phyloP scores from a whole-genome alignment of 768 basidiomycete genomes.

The Psilocybe azurescens region DNA sequence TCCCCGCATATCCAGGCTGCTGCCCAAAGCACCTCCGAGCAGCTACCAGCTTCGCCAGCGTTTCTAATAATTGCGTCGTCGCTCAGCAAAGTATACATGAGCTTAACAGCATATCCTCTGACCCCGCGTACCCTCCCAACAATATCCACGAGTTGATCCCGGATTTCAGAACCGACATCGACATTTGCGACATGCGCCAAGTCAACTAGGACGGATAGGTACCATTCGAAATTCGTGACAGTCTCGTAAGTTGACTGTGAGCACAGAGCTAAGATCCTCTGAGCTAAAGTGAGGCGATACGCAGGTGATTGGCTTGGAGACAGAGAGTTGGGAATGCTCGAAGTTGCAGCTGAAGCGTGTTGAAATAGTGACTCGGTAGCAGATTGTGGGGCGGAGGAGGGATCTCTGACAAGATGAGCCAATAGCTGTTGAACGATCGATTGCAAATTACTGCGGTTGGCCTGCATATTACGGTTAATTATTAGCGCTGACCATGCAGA shows the following conservation, averaged over 20 bases:
- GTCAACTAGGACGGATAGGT: slow-evolving; percentile 92
- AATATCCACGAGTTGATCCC: slow-evolving; percentile 87
- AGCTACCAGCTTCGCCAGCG: slow-evolving; percentile 72
- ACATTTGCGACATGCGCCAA: slow-evolving; percentile 87
- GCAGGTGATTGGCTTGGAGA: slow-evolving; percentile 77
- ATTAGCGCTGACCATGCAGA: neutral
- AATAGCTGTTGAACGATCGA: slow-evolving; percentile 90
- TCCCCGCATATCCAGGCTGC: slow-evolving; percentile 98
- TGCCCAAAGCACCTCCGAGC: slow-evolving; percentile 88
- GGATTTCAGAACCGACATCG: slow-evolving; percentile 76
- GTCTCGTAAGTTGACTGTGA: slow-evolving; percentile 85
- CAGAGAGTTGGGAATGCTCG: slow-evolving; percentile 36
- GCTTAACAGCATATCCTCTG: slow-evolving; percentile 78
- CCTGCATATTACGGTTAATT: slow-evolving; percentile 47
- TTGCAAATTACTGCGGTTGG: slow-evolving; percentile 82
- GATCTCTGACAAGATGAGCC: slow-evolving; percentile 78
- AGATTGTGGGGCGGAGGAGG: slow-evolving; percentile 55
- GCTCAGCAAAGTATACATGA: slow-evolving; percentile 81
- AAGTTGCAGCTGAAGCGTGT: slow-evolving; percentile 38
- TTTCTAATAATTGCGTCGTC: slow-evolving; percentile 79
- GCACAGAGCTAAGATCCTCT: slow-evolving; percentile 86
- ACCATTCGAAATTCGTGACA: slow-evolving; percentile 96
- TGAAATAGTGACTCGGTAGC: slow-evolving; percentile 65
- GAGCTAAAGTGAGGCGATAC: slow-evolving; percentile 84
- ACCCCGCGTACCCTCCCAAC: slow-evolving; percentile 80